Base-by-base conservation (phyloP, 2,329 filamentous ascomycete species). In the Alternaria longipes region DNA sequence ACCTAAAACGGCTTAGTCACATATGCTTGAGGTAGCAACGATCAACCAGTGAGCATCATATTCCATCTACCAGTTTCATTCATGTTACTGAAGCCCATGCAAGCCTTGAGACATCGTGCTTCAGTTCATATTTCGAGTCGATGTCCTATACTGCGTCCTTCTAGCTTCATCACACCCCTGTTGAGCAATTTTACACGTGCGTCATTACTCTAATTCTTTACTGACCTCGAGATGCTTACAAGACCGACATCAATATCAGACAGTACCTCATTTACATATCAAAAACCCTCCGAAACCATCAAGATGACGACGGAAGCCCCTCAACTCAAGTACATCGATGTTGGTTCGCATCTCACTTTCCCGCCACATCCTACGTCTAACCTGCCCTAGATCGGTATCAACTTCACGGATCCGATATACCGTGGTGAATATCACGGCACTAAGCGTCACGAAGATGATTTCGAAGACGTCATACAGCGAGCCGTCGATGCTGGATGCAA, bases 391-490 rank as follows among this genome's bases (percentile, higher is more conserved):
- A 87, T 99, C 74, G 95, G 94, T 59, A 97, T 99, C 84, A 99
- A 99, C 79, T 86, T 99, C 56, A 91, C 94, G 54, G 95, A 99
- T 74, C 91, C 92, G 54, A 92, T 97, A 61, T 99, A 94, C 79
- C 87, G 88, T 47, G 95, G 95, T 52, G 81, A 87, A 42, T 96
- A 98, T 75, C 90, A 96, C 74, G 92, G 92, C 72, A 93, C 89
- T 63, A 85, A 91, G 73, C 83, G 83, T 26, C 93, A 96, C 71
- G 86, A 89, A 11, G 85, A 91, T 71, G 92, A 96, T 75, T 86
- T 94, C 16, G 78, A 84, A 28, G 90, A 89, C 66, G 91, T 99
- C 26, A 82, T 99, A n/a, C 84, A 90, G 65, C 87, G 95, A 66
- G 93, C 93, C 4, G 81, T 86, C 16, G 87, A 91, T 65, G 89